These are phyloP conservation scores for Persicaria tinctoria DNA, from an alignment of 148 eudicot genomes.

Conservation along the genomic window DNA sequence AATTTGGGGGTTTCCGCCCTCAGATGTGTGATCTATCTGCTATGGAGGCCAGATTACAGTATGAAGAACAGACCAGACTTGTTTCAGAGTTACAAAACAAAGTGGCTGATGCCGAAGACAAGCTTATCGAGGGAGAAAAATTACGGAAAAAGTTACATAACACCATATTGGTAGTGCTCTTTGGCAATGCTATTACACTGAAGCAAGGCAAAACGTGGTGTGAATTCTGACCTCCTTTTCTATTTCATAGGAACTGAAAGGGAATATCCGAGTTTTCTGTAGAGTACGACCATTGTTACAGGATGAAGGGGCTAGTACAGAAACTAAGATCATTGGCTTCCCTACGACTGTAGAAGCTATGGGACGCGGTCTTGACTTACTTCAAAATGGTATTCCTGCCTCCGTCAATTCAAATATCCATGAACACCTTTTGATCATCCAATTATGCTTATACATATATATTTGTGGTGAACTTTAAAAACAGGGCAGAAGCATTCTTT, in stretches of 20 bases:
- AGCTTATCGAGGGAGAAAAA: conserved; percentile 86
- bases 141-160: conserved; percentile 90
- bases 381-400: conserved; percentile 63
- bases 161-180: conserved; percentile 68
- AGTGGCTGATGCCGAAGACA: conserved; percentile 70
- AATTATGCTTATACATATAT: conserved; percentile 9
- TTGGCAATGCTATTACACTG: neutral
- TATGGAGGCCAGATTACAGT: conserved; percentile 57
- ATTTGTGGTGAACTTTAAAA: neutral
- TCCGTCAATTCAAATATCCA: neutral
- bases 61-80: conserved; percentile 54
- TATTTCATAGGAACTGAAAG: conserved; percentile 78
- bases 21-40: conserved; percentile 71
- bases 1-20: neutral
- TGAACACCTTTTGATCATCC: neutral
- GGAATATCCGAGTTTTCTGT: conserved; percentile 96
- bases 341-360: conserved; percentile 63
- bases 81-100: conserved; percentile 60
- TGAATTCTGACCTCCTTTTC: neutral
- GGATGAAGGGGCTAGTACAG: conserved; percentile 50
- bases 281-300: conserved; percentile 82
- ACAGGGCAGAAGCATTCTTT: conserved; percentile 87
- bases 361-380: conserved; percentile 82
- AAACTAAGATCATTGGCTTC: conserved; percentile 54
- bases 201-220: neutral